Conservation (phyloP, 495 filamentous ascomycete species). For the Podospora bellae-mahoneyi region DNA sequence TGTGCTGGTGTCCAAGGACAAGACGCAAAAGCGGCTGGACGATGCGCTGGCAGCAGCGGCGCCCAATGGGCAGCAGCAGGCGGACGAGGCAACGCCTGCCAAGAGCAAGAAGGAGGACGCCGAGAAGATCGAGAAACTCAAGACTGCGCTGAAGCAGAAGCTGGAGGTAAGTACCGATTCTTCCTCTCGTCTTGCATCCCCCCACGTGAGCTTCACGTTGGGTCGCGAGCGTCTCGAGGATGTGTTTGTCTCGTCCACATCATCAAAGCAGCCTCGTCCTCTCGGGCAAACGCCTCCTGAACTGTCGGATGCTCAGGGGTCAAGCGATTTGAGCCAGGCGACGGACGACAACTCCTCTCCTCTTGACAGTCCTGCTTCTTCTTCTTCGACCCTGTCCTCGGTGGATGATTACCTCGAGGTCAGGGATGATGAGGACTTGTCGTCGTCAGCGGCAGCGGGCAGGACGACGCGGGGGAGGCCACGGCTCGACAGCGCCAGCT, state of each 20-base stretch:
- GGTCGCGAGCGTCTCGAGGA: background rate
- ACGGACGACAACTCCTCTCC: background rate
- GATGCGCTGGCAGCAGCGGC: conserved; percentile 26
- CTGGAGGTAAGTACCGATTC: conserved; percentile 42
- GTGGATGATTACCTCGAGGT: background rate
- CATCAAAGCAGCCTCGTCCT: background rate
- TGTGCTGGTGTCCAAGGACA: conserved; percentile 52
- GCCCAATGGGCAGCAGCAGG: conserved; percentile 11
- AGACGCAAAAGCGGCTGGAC: conserved; percentile 50
- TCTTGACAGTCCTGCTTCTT: background rate
- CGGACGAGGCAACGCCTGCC: conserved; percentile 12
- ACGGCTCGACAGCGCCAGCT: background rate
- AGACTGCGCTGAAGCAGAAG: conserved; percentile 44
- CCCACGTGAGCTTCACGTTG: conserved; percentile 15
- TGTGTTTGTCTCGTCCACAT: background rate
- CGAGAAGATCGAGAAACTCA: conserved; percentile 51
- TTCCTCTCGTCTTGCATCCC: conserved; percentile 14
- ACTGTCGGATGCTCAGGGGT: background rate
- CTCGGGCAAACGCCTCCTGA: background rate
- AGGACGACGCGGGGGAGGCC: background rate
- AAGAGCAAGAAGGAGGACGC: conserved; percentile 47
- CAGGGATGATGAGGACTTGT: background rate
- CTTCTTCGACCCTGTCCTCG: background rate
- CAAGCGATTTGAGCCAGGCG: background rate
- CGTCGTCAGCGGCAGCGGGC: too few species aligned